phyloP scores from a whole-genome alignment of 2,329 filamentous ascomycete species.

The Dendryphion nanum region DNA sequence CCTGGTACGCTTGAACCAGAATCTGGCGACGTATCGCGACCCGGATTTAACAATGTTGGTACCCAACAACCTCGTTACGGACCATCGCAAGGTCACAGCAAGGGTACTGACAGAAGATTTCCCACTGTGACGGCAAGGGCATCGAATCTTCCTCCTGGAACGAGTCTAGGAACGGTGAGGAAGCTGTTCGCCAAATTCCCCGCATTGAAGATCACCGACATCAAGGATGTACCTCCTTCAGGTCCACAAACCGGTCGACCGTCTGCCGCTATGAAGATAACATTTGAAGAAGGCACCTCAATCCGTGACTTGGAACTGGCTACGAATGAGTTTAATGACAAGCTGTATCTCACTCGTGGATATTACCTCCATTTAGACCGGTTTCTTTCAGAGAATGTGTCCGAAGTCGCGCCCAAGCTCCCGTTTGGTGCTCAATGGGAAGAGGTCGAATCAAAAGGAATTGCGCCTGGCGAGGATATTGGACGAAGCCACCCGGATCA shows the following conservation, averaged over 20 bases:
- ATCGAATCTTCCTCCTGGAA: conserved; percentile 29
- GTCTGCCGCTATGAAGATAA: conserved; percentile 28
- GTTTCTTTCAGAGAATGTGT: conserved; percentile 17
- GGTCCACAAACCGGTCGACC: conserved; percentile 19
- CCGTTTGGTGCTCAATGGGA: conserved; percentile 33
- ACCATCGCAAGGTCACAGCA: no score
- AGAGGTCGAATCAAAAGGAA: conserved; percentile 21
- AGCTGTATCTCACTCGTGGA: conserved; percentile 32
- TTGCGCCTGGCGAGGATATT: conserved; percentile 44
- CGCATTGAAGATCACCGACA: conserved; percentile 31
- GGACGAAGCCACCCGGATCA: background rate
- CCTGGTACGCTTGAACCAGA: conserved; percentile 25
- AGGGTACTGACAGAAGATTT: background rate
- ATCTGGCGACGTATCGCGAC: no score
- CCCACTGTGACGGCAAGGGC: background rate
- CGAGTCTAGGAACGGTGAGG: conserved; percentile 21
- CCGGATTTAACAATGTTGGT: no score
- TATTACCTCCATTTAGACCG: conserved; percentile 36
- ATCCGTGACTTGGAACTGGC: conserved; percentile 29
- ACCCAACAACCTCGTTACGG: no score
- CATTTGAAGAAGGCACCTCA: conserved; percentile 30
- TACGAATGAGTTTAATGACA: conserved; percentile 33
- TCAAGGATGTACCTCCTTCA: conserved; percentile 21
- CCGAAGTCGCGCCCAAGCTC: conserved; percentile 8
- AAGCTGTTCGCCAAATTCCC: conserved; percentile 30